Conservation (phyloP, 2,329 filamentous ascomycete genomes). For the Fusarium xylarioides region DNA sequence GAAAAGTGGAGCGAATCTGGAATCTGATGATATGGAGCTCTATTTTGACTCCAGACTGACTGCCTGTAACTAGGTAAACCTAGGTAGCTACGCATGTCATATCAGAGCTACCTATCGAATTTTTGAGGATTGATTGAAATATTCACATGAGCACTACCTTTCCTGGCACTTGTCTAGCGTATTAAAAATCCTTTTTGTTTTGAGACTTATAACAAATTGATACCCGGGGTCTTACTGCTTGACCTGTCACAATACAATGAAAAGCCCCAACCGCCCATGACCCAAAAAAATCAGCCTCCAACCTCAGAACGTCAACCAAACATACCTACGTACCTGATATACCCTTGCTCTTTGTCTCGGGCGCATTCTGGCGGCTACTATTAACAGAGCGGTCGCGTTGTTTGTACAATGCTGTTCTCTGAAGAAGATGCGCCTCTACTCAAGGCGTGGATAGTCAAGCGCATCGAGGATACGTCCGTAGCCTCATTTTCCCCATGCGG, state of each 20-base stretch:
- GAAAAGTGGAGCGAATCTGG: not conserved
- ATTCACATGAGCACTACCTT: not conserved
- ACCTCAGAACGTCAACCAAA: slow-evolving; percentile 19
- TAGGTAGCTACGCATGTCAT: not conserved
- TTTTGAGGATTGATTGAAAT: not conserved
- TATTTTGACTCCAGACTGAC: not conserved
- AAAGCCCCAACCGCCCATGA: slow-evolving; percentile 4
- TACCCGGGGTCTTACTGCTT: not conserved
- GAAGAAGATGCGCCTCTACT: slow-evolving; percentile 70
- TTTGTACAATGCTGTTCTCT: slow-evolving; percentile 65
- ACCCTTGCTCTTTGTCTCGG: not conserved
- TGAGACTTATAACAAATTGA: not conserved
- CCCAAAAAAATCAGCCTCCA: slow-evolving; percentile 28
- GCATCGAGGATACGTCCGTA: slow-evolving; percentile 77
- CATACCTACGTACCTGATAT: not conserved
- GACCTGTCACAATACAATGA: slow-evolving; percentile 33
- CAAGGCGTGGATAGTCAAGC: slow-evolving; percentile 81
- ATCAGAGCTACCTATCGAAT: not conserved
- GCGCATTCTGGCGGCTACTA: not conserved
- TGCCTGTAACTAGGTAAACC: no score
- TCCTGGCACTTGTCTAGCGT: not conserved
- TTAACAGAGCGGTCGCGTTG: slow-evolving; percentile 3
- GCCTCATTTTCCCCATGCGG: slow-evolving; percentile 11
- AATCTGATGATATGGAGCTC: not conserved
- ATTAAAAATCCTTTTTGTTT: not conserved